These are phyloP conservation scores for Paulownia fortunei DNA, from an alignment of 257 asterid genomes.

Conservation along the genomic window DNA sequence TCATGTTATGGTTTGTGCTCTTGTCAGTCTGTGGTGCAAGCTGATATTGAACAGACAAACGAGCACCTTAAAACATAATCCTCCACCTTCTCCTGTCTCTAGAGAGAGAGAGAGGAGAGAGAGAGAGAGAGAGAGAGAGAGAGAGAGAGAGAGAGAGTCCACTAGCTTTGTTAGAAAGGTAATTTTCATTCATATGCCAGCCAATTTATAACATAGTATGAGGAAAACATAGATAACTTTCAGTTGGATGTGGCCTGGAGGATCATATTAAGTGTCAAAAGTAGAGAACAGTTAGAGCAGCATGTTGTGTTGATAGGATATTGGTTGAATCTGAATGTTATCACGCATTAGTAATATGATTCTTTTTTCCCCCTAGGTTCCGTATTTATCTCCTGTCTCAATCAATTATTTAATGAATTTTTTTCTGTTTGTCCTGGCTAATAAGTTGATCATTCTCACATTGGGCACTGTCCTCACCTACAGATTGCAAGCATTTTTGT, in stretches of 20 bases:
- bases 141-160: no score
- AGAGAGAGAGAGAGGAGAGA: no score
- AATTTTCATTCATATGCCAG: not conserved
- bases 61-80: no score
- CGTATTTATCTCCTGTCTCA: slow-evolving; percentile 7
- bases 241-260: not conserved
- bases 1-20: slow-evolving; percentile 16
- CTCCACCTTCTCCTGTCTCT: no score
- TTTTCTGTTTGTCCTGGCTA: slow-evolving; percentile 15
- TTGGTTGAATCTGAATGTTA: not conserved
- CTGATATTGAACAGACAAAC: not conserved
- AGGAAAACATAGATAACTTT: slow-evolving; percentile 1
- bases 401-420: no score
- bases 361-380: not conserved
- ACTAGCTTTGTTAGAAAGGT: not conserved
- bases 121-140: no score
- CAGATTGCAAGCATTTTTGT: slow-evolving; percentile 97
- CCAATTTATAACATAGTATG: not conserved
- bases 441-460: slow-evolving; percentile 30
- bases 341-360: not conserved
- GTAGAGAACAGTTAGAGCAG: not conserved
- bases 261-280: slow-evolving; percentile 14
- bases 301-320: not conserved
- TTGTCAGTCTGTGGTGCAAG: slow-evolving; percentile 12
- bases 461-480: slow-evolving; percentile 33